Conservation (phyloP, 352 stramenopile species). For the Phytopythium litorale region DNA sequence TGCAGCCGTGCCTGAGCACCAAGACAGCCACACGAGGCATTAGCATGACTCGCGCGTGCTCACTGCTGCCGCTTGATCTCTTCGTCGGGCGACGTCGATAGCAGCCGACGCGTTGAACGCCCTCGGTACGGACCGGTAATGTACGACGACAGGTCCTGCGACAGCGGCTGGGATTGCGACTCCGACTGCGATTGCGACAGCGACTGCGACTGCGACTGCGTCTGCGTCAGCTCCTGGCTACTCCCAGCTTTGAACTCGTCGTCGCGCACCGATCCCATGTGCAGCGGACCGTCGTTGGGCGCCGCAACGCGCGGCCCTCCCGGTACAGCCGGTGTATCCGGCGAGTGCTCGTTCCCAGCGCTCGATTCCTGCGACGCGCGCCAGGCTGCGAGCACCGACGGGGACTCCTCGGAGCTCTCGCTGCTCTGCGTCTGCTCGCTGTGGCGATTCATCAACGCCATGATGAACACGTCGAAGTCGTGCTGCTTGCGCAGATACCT, state of each 20-base stretch:
- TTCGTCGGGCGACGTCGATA: constrained; percentile 11
- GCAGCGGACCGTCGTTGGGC: background rate
- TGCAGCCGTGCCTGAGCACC: background rate
- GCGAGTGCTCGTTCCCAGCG: constrained; percentile 19
- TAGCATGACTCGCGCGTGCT: background rate
- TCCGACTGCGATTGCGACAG: constrained; percentile 2
- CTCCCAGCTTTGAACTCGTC: constrained; percentile 1
- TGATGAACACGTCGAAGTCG: background rate
- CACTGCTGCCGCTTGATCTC: constrained; percentile 17
- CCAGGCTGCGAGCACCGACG: constrained; percentile 5
- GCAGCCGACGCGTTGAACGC: background rate
- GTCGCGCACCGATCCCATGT: background rate
- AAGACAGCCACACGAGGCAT: background rate
- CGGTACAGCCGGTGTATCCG: background rate
- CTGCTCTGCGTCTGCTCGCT: background rate
- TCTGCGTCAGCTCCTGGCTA: constrained; percentile 8
- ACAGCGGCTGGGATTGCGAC: background rate
- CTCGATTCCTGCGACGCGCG: constrained; percentile 17
- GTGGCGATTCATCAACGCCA: background rate
- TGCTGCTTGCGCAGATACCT: background rate
- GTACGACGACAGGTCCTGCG: background rate
- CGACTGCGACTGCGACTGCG: constrained; percentile 8
- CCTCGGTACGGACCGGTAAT: constrained; percentile 1
- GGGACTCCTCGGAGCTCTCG: constrained; percentile 5
- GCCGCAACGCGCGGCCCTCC: no score